Evolutionary conservation across 805 yeast species (phyloP), one percentile per base, ranked within the genome.

Genomic region (Yamadazyma nakazawae): DNA sequence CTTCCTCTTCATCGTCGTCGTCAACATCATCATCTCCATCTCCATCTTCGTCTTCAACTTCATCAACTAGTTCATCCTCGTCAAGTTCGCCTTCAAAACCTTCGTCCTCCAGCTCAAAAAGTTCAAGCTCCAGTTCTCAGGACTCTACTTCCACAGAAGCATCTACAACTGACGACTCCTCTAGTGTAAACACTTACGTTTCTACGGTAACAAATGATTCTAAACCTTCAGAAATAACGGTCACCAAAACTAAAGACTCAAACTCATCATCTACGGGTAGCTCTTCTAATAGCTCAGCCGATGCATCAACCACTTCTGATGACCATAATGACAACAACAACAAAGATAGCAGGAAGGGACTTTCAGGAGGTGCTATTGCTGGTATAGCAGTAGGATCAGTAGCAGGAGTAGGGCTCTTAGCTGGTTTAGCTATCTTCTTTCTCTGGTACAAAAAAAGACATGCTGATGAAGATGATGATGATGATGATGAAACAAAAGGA

Each of bases 351-450:
- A 37, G 26, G 1, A 45, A 41, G n/a, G 50, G 60, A 10, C 47
- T 69, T n/a, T 64, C 72, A 2, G 63, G 65, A 2, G 76, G 76
- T 11, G 67, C 65, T 21, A 70, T 72, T 41, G 76, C 69, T 3
- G 77, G 77, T 9, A 66, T 66, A 1, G 75, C 68, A 2, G 65
- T 72, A n/a, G 77, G 76, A 4, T 55, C 68, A 5, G 54, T 70
- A 4, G 72, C 64, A 0, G 77, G 77, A 5, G 66, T 59, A 8
- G 69, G 60, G 17, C 32, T 50, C 4, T 24, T 70, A 17, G 66
- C 58, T 3, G 75, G 69, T 0, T 65, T 67, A 6, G 53, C 76
- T 9, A 59, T 75, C 5, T 58, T 76, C 39, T 65, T 79, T 55
- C 53, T 78, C 28, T 55, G 72, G 50, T 44, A 48, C 57, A 66